These are phyloP conservation scores for Malus sylvestris DNA, from an alignment of 306 rosid genomes.

Conservation along the genomic window DNA sequence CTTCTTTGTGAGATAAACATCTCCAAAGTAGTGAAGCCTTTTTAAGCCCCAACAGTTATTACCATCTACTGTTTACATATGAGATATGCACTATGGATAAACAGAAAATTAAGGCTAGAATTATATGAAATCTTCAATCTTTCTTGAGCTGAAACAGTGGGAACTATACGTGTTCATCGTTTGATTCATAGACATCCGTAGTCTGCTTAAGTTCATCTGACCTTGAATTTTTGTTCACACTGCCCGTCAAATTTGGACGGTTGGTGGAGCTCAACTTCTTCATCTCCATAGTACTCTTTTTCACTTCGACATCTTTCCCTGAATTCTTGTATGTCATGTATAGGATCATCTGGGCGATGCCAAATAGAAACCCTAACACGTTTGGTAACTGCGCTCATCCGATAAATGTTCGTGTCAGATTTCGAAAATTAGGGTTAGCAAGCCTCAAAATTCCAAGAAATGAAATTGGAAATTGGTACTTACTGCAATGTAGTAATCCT, in stretches of 20 bases:
- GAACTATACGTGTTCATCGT: not conserved
- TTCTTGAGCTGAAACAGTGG: not conserved
- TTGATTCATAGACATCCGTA: not conserved
- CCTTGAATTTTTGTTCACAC: not conserved
- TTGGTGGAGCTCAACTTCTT: not conserved
- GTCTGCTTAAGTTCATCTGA: not conserved
- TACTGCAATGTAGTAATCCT: conserved; percentile 57
- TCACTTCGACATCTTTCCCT: not conserved
- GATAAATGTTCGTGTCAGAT: not conserved
- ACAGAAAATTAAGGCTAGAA: not conserved
- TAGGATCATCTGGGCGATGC: conserved; percentile 43
- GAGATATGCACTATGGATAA: not conserved
- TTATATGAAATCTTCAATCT: not conserved
- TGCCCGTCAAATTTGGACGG: not conserved
- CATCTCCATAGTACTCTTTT: not conserved
- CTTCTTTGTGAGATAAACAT: too few species aligned
- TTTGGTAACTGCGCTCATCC: conserved; percentile 43
- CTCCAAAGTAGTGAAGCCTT: too few species aligned
- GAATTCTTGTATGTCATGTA: conserved; percentile 42
- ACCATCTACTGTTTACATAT: not conserved
- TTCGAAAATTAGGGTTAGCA: not conserved
- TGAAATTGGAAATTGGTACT: conserved; percentile 7
- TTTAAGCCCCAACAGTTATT: not conserved
- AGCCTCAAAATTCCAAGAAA: not conserved
- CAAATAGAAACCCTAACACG: conserved; percentile 54